These are phyloP conservation scores for Schizopora paradoxa DNA, from an alignment of 1,284 basidiomycete genomes.

Conservation along the genomic window DNA sequence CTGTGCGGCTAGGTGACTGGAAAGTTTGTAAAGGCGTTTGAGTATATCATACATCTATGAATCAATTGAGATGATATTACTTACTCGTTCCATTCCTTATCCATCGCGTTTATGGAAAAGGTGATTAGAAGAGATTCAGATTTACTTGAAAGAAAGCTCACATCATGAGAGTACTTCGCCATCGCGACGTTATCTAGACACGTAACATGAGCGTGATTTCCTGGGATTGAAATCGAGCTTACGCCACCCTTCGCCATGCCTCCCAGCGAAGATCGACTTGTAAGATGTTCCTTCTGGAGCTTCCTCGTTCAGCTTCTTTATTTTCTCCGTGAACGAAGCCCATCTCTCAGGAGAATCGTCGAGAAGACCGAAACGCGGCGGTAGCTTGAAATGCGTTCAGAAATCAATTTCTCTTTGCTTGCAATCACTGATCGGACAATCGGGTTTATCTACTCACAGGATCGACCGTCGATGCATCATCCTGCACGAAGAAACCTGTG, in stretches of 20 bases:
- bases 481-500: too few relatives aligned
- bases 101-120: conserved; percentile 59
- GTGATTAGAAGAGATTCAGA: conserved; percentile 2
- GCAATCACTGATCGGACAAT: too few relatives aligned
- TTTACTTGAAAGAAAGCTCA: too few relatives aligned
- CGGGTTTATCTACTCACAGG: too few relatives aligned
- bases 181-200: too few relatives aligned
- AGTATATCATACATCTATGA: not conserved
- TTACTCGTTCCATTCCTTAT: conserved; percentile 52
- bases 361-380: conserved; percentile 56
- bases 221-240: too few relatives aligned
- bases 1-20: conserved; percentile 60
- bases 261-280: conserved; percentile 62
- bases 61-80: conserved; percentile 19
- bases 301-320: conserved; percentile 42
- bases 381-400: too few relatives aligned
- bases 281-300: conserved; percentile 37
- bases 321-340: conserved; percentile 38
- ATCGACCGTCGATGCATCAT: too few relatives aligned
- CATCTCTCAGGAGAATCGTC: conserved; percentile 51
- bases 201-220: too few relatives aligned
- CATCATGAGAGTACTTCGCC: too few relatives aligned
- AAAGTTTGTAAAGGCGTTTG: too few relatives aligned
- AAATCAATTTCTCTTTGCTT: too few relatives aligned
- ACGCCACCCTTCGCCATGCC: conserved; percentile 74